Conservation (phyloP, 2,329 filamentous ascomycete species). For the Claviceps africana region DNA sequence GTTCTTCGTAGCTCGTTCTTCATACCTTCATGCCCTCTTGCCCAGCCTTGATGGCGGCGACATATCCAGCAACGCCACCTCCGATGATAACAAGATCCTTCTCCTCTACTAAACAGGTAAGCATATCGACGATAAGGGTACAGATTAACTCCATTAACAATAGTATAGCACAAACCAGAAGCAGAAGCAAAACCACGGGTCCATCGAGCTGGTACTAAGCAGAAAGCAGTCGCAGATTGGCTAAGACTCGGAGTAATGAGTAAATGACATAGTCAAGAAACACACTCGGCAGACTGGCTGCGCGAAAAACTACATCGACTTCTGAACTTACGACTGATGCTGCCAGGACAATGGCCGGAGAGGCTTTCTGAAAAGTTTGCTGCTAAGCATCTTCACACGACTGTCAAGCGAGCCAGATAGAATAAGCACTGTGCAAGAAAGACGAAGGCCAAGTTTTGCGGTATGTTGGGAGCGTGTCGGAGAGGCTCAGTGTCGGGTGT, state of each 20-base stretch:
- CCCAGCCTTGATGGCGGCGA: slow-evolving; percentile 96
- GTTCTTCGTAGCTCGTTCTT: neutral
- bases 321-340: slow-evolving; percentile 34
- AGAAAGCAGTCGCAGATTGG: slow-evolving; percentile 33
- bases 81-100: slow-evolving; percentile 97
- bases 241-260: slow-evolving; percentile 18
- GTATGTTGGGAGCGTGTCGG: slow-evolving; percentile 1
- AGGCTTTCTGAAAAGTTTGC: slow-evolving; percentile 44
- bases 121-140: neutral
- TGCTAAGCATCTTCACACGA: slow-evolving; percentile 40
- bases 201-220: slow-evolving; percentile 30
- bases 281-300: slow-evolving; percentile 1
- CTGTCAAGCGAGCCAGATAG: slow-evolving; percentile 13
- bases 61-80: slow-evolving; percentile 95
- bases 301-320: neutral
- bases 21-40: slow-evolving; percentile 89
- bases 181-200: slow-evolving; percentile 45
- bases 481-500: neutral
- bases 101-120: slow-evolving; percentile 48
- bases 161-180: slow-evolving; percentile 30
- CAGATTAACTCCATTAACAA: neutral
- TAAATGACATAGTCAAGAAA: neutral
- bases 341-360: slow-evolving; percentile 41
- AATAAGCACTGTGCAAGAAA: slow-evolving; percentile 4
- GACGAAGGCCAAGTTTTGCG: neutral